A percentile compares a stretch with the other conserved stretches of the same genome.
These are phyloP conservation scores for Kwoniella europaea DNA, from an alignment of 768 basidiomycete species.

Conservation along the genomic window DNA sequence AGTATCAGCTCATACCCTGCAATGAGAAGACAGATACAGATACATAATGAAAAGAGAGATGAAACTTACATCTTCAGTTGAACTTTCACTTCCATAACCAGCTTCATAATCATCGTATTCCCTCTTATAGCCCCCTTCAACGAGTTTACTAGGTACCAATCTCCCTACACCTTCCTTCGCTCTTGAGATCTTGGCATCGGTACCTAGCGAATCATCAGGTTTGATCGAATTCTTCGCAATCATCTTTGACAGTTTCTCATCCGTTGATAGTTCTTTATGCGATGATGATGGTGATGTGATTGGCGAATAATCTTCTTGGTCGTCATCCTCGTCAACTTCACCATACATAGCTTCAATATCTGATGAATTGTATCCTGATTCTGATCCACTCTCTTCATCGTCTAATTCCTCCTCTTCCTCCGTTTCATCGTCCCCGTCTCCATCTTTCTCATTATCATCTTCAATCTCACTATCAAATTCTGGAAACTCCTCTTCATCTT, in stretches of 20 bases:
- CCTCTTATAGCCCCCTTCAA: slow-evolving; percentile 53
- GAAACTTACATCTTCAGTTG: slow-evolving; percentile 58
- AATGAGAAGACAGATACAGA: too few species aligned
- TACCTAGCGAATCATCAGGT: slow-evolving; percentile 53
- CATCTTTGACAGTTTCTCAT: slow-evolving; percentile 48
- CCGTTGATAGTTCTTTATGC: slow-evolving; percentile 35
- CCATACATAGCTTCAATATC: slow-evolving; percentile 58
- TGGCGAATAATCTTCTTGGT: slow-evolving; percentile 22
- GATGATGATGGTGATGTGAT: slow-evolving; percentile 40
- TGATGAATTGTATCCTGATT: slow-evolving; percentile 59
- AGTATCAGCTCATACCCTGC: too few species aligned
- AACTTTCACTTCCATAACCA: slow-evolving; percentile 59
- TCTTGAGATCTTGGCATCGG: slow-evolving; percentile 45
- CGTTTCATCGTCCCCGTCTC: slow-evolving; percentile 23
- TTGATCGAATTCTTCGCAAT: slow-evolving; percentile 55
- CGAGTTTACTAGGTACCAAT: slow-evolving; percentile 49
- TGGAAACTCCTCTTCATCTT: slow-evolving; percentile 47
- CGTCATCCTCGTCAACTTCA: slow-evolving; percentile 9
- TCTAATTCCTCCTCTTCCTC: slow-evolving; percentile 38
- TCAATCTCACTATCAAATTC: slow-evolving; percentile 50
- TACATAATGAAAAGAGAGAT: too few species aligned
- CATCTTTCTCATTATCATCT: slow-evolving; percentile 36
- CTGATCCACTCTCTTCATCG: slow-evolving; percentile 53
- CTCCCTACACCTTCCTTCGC: slow-evolving; percentile 54
- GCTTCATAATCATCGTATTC: slow-evolving; percentile 59